Conservation (phyloP, 75 land plant genomes). For the Azolla pinnata region DNA sequence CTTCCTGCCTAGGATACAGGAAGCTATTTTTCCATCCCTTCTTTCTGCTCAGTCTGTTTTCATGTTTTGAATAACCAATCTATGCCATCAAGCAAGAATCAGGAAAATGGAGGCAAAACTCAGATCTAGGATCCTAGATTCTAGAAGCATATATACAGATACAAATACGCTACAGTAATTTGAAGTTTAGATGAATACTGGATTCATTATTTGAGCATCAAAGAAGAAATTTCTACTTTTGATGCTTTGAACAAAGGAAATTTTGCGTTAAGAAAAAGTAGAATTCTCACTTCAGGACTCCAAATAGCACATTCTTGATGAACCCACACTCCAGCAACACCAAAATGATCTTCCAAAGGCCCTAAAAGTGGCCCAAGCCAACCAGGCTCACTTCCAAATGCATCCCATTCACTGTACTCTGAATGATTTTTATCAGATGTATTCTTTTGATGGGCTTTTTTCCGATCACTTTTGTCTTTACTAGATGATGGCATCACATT, state of each 20-base stretch:
- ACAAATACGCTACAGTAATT: too few species aligned
- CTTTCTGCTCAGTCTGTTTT: too few species aligned
- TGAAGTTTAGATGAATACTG: too few species aligned
- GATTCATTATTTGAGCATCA: too few species aligned
- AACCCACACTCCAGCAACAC: slow-evolving; percentile 83
- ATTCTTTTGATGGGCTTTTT: slow-evolving; percentile 38
- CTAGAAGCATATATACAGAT: too few species aligned
- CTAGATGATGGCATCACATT: slow-evolving; percentile 27
- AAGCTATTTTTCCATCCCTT: too few species aligned
- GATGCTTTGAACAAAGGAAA: background rate
- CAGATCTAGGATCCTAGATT: too few species aligned
- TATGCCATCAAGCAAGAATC: too few species aligned
- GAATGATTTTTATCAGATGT: slow-evolving; percentile 43
- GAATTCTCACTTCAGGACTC: slow-evolving; percentile 76
- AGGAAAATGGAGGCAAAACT: too few species aligned
- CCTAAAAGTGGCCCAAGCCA: slow-evolving; percentile 92
- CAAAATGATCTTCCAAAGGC: slow-evolving; percentile 72
- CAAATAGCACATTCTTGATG: slow-evolving; percentile 92
- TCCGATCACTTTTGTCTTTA: slow-evolving; percentile 40
- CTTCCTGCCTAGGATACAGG: too few species aligned
- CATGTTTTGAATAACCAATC: too few species aligned
- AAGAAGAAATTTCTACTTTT: background rate
- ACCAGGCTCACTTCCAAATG: slow-evolving; percentile 73
- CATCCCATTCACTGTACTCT: slow-evolving; percentile 60
- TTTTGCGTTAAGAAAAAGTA: background rate